Percentiles rank a stretch among this genome's conserved stretches.
Conservation (phyloP, 2,329 filamentous ascomycete genomes). For the Aspergillus neoniger region DNA sequence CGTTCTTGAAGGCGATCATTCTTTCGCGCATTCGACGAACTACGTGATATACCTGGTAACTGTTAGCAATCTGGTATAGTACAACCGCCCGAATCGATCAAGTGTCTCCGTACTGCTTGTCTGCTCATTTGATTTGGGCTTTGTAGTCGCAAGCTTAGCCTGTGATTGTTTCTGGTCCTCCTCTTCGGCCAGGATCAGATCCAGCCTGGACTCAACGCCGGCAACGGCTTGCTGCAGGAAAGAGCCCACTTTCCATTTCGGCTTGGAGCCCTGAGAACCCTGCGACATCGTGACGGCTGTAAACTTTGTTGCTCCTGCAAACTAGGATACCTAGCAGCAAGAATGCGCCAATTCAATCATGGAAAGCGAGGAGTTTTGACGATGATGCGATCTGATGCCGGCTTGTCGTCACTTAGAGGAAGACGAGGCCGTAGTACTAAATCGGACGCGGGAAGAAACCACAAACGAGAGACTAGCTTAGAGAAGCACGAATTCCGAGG, state of each 20-base stretch:
- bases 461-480: constrained; percentile 12
- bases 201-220: constrained; percentile 88
- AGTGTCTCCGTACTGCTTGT: constrained; percentile 33
- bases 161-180: constrained; percentile 33
- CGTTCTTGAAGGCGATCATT: constrained; percentile 88
- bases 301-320: not conserved
- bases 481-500: constrained; percentile 5
- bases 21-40: constrained; percentile 64
- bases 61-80: constrained; percentile 26
- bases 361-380: constrained; percentile 11
- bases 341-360: constrained; percentile 12
- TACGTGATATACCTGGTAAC: constrained; percentile 57
- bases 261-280: constrained; percentile 49
- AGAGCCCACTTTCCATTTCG: constrained; percentile 67
- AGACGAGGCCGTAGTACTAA: constrained; percentile 5
- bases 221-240: constrained; percentile 89
- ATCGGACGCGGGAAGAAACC: not conserved
- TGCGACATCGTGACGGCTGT: constrained; percentile 33
- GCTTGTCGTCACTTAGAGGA: constrained; percentile 17
- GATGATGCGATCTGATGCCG: constrained; percentile 12
- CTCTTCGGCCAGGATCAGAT: constrained; percentile 85
- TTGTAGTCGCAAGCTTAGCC: constrained; percentile 29
- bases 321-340: constrained; percentile 17
- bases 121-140: constrained; percentile 42
- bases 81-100: not conserved